Evolutionary conservation across 768 basidiomycete genomes (phyloP).

Genomic region (Rhizopogon rudus): DNA sequence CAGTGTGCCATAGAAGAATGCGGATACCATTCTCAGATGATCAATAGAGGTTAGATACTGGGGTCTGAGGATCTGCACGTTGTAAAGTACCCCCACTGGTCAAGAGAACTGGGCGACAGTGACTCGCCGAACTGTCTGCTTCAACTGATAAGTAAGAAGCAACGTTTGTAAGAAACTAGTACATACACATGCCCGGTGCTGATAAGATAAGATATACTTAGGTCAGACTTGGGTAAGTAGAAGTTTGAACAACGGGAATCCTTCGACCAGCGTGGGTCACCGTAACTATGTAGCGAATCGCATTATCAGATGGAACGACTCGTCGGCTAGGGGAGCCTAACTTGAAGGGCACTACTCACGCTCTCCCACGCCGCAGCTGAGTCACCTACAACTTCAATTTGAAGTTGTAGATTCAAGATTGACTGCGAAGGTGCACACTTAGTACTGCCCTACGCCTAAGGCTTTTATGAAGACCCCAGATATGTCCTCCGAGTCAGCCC

Average conservation of each 20-base stretch:
- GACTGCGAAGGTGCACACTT: too few species aligned
- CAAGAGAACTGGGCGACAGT: not conserved
- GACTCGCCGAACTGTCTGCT: not conserved
- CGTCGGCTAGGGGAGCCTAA: too few species aligned
- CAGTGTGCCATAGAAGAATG: conserved; percentile 89
- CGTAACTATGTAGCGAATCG: too few species aligned
- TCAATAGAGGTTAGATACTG: not conserved
- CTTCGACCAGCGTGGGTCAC: too few species aligned
- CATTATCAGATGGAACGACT: too few species aligned
- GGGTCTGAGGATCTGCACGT: not conserved
- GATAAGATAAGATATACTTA: not conserved
- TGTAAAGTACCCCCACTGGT: not conserved
- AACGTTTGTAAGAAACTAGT: not conserved
- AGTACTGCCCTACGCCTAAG: not conserved
- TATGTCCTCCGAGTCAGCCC: not conserved
- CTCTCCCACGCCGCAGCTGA: too few species aligned
- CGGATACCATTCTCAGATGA: conserved; percentile 29
- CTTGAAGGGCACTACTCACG: too few species aligned
- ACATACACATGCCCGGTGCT: not conserved
- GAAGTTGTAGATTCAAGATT: too few species aligned
- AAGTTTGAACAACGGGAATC: not conserved
- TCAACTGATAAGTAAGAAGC: not conserved
- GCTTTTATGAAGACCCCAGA: not conserved
- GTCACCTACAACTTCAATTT: too few species aligned
- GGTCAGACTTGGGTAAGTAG: not conserved